These are phyloP conservation scores for Salix dunnii DNA, from an alignment of 345 rosid genomes.

Conservation along the genomic window DNA sequence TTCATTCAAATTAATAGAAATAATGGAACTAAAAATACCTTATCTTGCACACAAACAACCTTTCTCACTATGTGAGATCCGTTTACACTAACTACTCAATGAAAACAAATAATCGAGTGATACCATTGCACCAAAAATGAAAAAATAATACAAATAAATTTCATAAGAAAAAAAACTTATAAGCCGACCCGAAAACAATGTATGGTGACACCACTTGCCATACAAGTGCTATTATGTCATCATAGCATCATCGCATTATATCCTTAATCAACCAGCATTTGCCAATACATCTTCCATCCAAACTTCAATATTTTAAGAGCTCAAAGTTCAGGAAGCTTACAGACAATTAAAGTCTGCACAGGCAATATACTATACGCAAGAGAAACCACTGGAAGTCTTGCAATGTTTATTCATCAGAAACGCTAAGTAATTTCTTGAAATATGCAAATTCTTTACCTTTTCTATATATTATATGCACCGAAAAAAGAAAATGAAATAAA, in stretches of 20 bases:
- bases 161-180: too few relatives aligned
- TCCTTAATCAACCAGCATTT: background rate
- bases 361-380: background rate
- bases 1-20: background rate
- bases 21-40: background rate
- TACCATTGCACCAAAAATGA: too few relatives aligned
- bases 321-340: background rate
- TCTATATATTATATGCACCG: background rate
- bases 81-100: too few relatives aligned
- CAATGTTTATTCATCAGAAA: background rate
- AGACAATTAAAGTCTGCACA: background rate
- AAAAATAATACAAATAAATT: too few relatives aligned
- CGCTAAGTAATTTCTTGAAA: background rate
- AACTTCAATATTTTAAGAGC: background rate
- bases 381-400: background rate
- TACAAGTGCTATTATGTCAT: too few relatives aligned
- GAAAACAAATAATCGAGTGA: too few relatives aligned
- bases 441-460: background rate
- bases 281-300: background rate
- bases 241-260: background rate
- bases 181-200: too few relatives aligned
- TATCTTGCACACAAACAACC: too few relatives aligned
- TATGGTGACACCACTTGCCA: too few relatives aligned
- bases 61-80: too few relatives aligned
- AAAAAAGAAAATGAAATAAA: background rate